Percentiles rank a stretch among this genome's conserved stretches.
phyloP scores from a whole-genome alignment of 495 filamentous ascomycete genomes.

The Emericellopsis terricola region DNA sequence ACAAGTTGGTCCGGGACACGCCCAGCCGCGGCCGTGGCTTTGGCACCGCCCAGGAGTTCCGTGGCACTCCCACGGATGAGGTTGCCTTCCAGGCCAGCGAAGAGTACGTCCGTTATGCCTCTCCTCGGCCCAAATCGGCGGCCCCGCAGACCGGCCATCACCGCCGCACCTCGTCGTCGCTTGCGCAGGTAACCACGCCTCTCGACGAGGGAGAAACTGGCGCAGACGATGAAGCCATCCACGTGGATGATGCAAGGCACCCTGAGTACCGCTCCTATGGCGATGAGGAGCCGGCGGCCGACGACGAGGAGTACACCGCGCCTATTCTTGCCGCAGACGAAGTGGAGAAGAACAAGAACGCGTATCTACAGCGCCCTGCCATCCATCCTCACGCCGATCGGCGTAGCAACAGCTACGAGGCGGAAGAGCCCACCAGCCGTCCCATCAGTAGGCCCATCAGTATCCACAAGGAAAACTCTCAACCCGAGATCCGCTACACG shows the following conservation, averaged over 20 bases:
- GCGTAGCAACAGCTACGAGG: constrained; percentile 37
- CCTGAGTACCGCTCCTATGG: constrained; percentile 1
- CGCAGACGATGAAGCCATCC: constrained; percentile 36
- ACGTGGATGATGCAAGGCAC: constrained; percentile 51
- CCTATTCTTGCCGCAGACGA: constrained; percentile 90
- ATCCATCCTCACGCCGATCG: constrained; percentile 49
- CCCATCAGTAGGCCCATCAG: constrained; percentile 58
- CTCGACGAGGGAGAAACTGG: background rate
- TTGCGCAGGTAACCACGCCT: background rate
- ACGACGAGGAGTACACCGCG: constrained; percentile 33
- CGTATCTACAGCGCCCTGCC: constrained; percentile 38
- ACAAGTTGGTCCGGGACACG: constrained; percentile 69
- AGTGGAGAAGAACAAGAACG: constrained; percentile 53
- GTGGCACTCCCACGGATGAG: constrained; percentile 58
- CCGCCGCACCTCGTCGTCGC: background rate
- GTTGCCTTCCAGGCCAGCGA: constrained; percentile 68
- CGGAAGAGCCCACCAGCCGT: constrained; percentile 35
- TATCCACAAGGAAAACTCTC: constrained; percentile 19
- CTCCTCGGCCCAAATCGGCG: constrained; percentile 37
- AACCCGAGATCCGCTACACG: constrained; percentile 33
- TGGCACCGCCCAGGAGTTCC: constrained; percentile 19
- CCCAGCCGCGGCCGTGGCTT: constrained; percentile 38
- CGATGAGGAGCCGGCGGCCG: constrained; percentile 6
- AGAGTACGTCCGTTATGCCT: constrained; percentile 52
- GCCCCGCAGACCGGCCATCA: constrained; percentile 11